Evolutionary conservation across 805 yeast species (phyloP), one percentile per base, ranked within the genome.

Genomic region (Candida chilensis): DNA sequence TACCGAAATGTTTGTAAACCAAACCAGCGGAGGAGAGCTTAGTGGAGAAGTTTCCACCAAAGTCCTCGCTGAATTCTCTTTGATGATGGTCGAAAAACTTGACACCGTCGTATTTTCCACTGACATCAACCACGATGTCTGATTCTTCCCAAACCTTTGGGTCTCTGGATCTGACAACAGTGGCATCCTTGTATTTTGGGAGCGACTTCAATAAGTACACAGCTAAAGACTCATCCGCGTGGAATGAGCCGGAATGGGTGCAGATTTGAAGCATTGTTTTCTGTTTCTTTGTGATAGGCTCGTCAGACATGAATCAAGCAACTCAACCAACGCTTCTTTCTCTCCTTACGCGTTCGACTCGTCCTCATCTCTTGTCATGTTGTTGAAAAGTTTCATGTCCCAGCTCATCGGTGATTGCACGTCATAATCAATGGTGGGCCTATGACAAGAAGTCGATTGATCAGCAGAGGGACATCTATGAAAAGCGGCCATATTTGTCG

Each of bases 1-100:
- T 72, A 40, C 94, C 94, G 43, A 66, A 83, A 54, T 83, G 90
- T 50, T 88, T 90, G 65, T 79, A 92, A 13, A 92, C 76, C 37
- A 92, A 67, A 16, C 98, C 98, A 6, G 98, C 98, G 34, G 95
- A 82, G 13, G 94, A 80, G 40, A 92, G 67, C 54, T 86, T 88
- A 30, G 97, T 92, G 36, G 61, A 53, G 48, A 64, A 81, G 6
- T 64, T 57, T 1, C 52, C 64, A 16, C 72, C 72, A 48, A 92
- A 90, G 4, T 81, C 74, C 42, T 81, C 88, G 18, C 60, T 57
- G 48, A 92, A 92, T 13, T 82, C 97, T 39, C 96, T 74, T 63
- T 92, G 98, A 59, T 92, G 98, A 51, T 92, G 98, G 53, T 92
- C 98, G 53, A 85, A 90, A 52, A 67, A 84, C 57, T 88, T 88